Conservation (phyloP, 345 rosid genomes). For the Erodium maritimum region DNA sequence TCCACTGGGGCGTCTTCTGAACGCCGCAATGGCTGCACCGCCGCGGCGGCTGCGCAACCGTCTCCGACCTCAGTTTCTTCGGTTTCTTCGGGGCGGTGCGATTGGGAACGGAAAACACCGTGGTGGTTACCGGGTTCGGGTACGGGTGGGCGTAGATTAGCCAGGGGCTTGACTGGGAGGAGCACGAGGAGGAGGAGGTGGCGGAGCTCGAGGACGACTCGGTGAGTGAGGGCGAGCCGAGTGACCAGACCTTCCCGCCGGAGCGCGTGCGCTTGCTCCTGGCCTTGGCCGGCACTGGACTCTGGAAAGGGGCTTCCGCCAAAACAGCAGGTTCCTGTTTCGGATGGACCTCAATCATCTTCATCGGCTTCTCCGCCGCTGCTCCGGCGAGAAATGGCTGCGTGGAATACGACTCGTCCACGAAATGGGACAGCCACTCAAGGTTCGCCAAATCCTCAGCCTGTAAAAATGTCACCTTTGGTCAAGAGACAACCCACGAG, state of each 20-base stretch:
- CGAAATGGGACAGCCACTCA: conserved; percentile 84
- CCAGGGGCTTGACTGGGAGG: conserved; percentile 24
- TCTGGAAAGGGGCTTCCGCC: conserved; percentile 18
- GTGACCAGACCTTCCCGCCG: conserved; percentile 46
- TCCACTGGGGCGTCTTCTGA: conserved; percentile 87
- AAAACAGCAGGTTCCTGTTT: conserved; percentile 20
- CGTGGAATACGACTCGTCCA: conserved; percentile 57
- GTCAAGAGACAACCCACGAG: neutral
- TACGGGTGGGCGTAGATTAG: conserved; percentile 10
- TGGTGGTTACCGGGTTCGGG: conserved; percentile 13
- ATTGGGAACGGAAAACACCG: conserved; percentile 6
- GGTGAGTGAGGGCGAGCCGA: conserved; percentile 41
- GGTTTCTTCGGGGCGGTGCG: conserved; percentile 23
- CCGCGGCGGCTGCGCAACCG: conserved; percentile 19
- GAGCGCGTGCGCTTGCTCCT: conserved; percentile 70
- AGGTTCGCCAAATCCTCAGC: conserved; percentile 59
- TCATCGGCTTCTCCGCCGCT: conserved; percentile 18
- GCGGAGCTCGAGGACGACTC: conserved; percentile 22
- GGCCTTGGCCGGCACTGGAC: conserved; percentile 61
- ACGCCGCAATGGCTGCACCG: conserved; percentile 94
- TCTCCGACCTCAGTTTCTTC: conserved; percentile 15
- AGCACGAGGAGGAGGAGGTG: conserved; percentile 5
- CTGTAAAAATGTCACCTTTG: conserved; percentile 27
- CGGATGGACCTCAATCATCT: conserved; percentile 5
- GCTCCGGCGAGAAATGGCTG: conserved; percentile 30